A percentile compares a stretch with the other conserved stretches of the same genome.
These are phyloP conservation scores for Amanita molliuscula DNA, from an alignment of 768 basidiomycete genomes.

Conservation along the genomic window DNA sequence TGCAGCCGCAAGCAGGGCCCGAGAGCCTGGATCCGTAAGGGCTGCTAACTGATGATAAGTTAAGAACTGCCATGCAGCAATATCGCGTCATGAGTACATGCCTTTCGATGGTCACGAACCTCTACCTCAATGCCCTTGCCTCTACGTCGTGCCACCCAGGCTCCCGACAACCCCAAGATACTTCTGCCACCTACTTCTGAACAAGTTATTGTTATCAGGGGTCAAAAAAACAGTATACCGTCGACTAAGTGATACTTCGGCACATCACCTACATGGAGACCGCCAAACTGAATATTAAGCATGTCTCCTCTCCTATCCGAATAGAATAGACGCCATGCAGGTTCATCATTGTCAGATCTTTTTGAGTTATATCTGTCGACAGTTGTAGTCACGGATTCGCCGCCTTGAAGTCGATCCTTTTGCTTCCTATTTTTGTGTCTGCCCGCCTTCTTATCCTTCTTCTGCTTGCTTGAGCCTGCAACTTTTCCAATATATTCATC, in stretches of 20 bases:
- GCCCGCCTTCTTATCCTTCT: slow-evolving; percentile 14
- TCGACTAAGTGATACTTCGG: slow-evolving; percentile 54
- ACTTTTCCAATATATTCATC: not conserved
- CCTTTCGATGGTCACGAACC: slow-evolving; percentile 31
- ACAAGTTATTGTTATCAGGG: slow-evolving; percentile 35
- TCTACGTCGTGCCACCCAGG: slow-evolving; percentile 34
- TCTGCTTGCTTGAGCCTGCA: slow-evolving; percentile 10
- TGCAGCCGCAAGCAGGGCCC: slow-evolving; percentile 40
- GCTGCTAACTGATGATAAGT: slow-evolving; percentile 27
- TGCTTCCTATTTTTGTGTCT: slow-evolving; percentile 14
- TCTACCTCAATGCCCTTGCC: slow-evolving; percentile 53
- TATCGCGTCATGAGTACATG: slow-evolving; percentile 12
- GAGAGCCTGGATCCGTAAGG: slow-evolving; percentile 48
- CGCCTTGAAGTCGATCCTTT: slow-evolving; percentile 17
- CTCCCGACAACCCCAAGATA: slow-evolving; percentile 50
- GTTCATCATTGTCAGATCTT: not conserved
- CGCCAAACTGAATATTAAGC: slow-evolving; percentile 59
- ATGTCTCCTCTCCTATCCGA: slow-evolving; percentile 60
- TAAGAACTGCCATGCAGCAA: slow-evolving; percentile 4
- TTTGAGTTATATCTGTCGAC: slow-evolving; percentile 18
- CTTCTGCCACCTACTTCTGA: slow-evolving; percentile 44
- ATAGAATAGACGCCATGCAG: slow-evolving; percentile 28
- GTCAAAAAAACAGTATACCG: slow-evolving; percentile 31
- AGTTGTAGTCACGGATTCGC: slow-evolving; percentile 13
- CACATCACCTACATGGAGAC: slow-evolving; percentile 48